phyloP scores from a whole-genome alignment of 805 yeast species.

The Saturnispora saitoi region DNA sequence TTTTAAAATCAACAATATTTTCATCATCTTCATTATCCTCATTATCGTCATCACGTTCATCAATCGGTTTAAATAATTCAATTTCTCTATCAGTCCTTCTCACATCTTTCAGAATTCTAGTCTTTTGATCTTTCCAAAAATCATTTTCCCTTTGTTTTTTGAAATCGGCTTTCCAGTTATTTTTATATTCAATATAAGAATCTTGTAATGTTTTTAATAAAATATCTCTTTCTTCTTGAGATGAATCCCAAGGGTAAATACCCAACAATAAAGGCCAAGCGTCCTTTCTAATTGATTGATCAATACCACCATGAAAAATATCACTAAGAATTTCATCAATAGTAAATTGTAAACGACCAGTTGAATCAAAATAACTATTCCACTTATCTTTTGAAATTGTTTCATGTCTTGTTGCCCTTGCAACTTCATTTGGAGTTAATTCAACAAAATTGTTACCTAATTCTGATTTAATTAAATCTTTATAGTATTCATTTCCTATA shows the following conservation, averaged over 20 bases:
- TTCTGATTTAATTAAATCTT: conserved; percentile 47
- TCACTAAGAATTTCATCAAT: conserved; percentile 70
- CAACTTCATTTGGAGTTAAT: conserved; percentile 51
- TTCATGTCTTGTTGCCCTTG: conserved; percentile 54
- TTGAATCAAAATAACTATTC: conserved; percentile 72
- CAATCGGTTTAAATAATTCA: conserved; percentile 41
- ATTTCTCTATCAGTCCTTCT: conserved; percentile 82
- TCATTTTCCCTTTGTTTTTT: conserved; percentile 44
- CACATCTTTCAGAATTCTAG: conserved; percentile 87
- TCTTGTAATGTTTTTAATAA: conserved; percentile 47
- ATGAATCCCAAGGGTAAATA: conserved; percentile 85
- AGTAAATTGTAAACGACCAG: conserved; percentile 69
- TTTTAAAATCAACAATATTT: conserved; percentile 57
- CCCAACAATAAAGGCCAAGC: conserved; percentile 85
- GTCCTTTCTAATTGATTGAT: conserved; percentile 47
- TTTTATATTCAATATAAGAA: conserved; percentile 44
- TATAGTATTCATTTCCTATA: conserved; percentile 51
- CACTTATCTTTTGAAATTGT: conserved; percentile 69
- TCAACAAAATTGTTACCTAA: conserved; percentile 46
- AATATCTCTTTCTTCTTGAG: conserved; percentile 55
- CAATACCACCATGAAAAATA: conserved; percentile 85
- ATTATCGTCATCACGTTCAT: conserved; percentile 25
- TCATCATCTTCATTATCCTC: conserved; percentile 32
- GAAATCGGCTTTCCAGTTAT: conserved; percentile 60
- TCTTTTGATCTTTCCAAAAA: conserved; percentile 84